Evolutionary conservation across 345 rosid species (phyloP).

Genomic region (Citrus hindsii): DNA sequence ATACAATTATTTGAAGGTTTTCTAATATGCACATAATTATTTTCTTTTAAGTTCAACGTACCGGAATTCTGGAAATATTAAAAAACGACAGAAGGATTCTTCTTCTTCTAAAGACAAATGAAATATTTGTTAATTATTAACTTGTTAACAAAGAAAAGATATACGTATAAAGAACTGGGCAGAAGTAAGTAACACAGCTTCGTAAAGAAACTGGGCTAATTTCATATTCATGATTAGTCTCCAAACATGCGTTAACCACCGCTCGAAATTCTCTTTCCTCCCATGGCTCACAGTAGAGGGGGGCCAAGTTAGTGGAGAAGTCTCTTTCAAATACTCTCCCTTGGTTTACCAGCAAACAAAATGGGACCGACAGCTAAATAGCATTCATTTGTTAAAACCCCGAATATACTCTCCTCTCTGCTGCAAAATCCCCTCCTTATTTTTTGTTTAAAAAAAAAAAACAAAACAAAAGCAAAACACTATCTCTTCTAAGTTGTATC

Average conservation of each 20-base stretch:
- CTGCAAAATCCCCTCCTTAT: slow-evolving; percentile 10
- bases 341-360: not conserved
- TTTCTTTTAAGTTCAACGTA: no score
- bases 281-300: not conserved
- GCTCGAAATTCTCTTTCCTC: not conserved
- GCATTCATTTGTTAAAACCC: not conserved
- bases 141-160: no score
- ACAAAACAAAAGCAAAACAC: not conserved
- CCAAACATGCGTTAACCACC: not conserved
- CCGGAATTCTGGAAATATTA: no score
- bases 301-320: slow-evolving; percentile 10
- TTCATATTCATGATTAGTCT: no score
- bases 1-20: not conserved
- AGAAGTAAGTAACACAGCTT: no score
- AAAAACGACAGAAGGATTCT: no score
- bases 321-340: slow-evolving; percentile 14
- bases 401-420: slow-evolving; percentile 20
- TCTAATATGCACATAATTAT: not conserved
- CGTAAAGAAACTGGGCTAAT: no score
- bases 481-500: not conserved
- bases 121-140: no score
- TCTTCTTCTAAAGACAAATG: no score
- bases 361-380: slow-evolving; percentile 10
- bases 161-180: no score
- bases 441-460: not conserved